A percentile compares a stretch with the other conserved stretches of the same genome.
phyloP scores from a whole-genome alignment of 164 flowering plant genomes.

The Chloranthus sessilifolius region DNA sequence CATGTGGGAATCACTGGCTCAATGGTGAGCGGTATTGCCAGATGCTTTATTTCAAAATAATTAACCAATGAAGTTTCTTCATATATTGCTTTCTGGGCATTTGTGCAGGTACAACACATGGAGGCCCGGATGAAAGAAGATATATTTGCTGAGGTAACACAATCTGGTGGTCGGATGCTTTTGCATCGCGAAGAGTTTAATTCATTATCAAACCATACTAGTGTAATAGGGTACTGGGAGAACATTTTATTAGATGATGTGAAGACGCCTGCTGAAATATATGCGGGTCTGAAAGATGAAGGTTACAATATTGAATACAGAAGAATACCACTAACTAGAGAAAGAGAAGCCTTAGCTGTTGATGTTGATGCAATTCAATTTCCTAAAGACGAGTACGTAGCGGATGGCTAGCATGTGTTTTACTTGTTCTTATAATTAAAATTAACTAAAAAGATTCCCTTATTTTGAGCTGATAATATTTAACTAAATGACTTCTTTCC shows the following conservation, averaged over 20 bases:
- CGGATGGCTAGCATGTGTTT: not conserved
- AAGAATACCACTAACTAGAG: constrained; percentile 87
- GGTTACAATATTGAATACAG: constrained; percentile 58
- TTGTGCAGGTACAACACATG: constrained; percentile 84
- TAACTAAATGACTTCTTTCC: not conserved
- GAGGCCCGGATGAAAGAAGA: constrained; percentile 91
- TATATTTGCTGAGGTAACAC: constrained; percentile 65
- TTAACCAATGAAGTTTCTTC: not conserved
- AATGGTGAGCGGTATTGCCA: constrained; percentile 41
- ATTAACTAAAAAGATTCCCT: not conserved
- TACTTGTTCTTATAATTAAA: not conserved
- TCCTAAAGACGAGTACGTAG: constrained; percentile 30
- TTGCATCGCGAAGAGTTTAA: constrained; percentile 89
- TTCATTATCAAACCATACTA: constrained; percentile 58
- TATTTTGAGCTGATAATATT: not conserved
- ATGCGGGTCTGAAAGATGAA: constrained; percentile 53
- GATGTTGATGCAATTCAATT: constrained; percentile 88
- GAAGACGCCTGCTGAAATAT: constrained; percentile 87
- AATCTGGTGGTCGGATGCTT: constrained; percentile 81
- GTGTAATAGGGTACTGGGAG: constrained; percentile 94
- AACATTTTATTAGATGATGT: constrained; percentile 75
- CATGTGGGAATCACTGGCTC: constrained; percentile 94
- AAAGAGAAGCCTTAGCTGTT: constrained; percentile 82
- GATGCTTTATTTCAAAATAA: not conserved
- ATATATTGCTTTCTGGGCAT: not conserved